phyloP scores from a whole-genome alignment of 148 eudicot species.

The Rhododendron simsii region DNA sequence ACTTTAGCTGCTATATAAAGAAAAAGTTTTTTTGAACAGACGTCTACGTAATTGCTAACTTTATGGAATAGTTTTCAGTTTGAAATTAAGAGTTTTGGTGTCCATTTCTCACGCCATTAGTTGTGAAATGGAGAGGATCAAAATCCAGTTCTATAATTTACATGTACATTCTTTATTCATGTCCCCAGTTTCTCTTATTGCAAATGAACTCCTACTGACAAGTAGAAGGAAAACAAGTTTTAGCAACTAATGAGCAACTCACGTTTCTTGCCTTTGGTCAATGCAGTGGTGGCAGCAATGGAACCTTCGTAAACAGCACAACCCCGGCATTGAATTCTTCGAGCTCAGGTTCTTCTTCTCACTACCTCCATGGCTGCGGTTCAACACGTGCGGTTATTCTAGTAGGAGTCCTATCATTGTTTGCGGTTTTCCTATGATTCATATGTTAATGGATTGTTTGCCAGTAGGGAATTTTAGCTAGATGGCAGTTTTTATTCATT shows the following conservation, averaged over 20 bases:
- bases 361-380: neutral
- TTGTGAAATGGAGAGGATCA: neutral
- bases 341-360: constrained; percentile 30
- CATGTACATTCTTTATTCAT: neutral
- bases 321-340: constrained; percentile 51
- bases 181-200: neutral
- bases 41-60: neutral
- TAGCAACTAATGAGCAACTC: neutral
- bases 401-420: constrained; percentile 27
- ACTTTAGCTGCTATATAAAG: neutral
- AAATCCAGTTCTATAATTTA: neutral
- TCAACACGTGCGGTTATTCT: constrained; percentile 4
- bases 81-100: neutral
- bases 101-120: neutral
- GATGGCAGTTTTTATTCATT: neutral
- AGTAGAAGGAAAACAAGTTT: neutral
- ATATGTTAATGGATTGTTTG: neutral
- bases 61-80: neutral
- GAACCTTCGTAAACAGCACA: constrained; percentile 39
- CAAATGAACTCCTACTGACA: neutral
- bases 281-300: constrained; percentile 32
- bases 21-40: neutral
- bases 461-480: neutral
- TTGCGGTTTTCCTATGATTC: constrained; percentile 15
- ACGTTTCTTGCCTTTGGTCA: neutral